Conservation (phyloP, 2,329 filamentous ascomycete species). For the Pyricularia sp. region DNA sequence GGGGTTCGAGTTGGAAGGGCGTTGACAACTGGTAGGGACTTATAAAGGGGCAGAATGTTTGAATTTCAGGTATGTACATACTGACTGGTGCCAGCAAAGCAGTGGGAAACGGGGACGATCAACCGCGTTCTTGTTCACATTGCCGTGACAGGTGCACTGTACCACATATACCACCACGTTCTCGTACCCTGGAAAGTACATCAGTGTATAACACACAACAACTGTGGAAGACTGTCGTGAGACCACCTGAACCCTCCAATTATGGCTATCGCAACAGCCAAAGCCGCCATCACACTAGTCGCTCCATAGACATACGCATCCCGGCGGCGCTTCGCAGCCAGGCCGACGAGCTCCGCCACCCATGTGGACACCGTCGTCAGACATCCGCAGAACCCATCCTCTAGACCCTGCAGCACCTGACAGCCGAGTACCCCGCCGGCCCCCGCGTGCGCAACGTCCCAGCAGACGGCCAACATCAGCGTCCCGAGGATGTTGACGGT, state of each 20-base stretch:
- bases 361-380: slow-evolving; percentile 56
- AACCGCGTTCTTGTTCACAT: neutral
- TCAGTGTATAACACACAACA: neutral
- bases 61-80: neutral
- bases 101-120: neutral
- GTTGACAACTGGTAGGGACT: too few relatives aligned
- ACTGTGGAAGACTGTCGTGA: neutral
- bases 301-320: slow-evolving; percentile 56
- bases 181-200: too few relatives aligned
- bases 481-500: slow-evolving; percentile 68
- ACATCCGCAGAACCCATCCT: slow-evolving; percentile 57
- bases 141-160: neutral
- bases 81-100: neutral
- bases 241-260: slow-evolving; percentile 70
- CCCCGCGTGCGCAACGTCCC: slow-evolving; percentile 60
- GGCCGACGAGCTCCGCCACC: slow-evolving; percentile 44
- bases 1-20: neutral
- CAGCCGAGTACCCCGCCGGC: slow-evolving; percentile 44
- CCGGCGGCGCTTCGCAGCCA: slow-evolving; percentile 21
- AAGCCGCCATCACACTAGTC: slow-evolving; percentile 43
- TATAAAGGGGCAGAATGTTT: neutral
- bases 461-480: slow-evolving; percentile 59
- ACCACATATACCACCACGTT: too few relatives aligned
- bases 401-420: slow-evolving; percentile 46
- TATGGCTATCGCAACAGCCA: slow-evolving; percentile 50